phyloP scores from a whole-genome alignment of 495 filamentous ascomycete genomes.

The Penicillium longicatenatum region DNA sequence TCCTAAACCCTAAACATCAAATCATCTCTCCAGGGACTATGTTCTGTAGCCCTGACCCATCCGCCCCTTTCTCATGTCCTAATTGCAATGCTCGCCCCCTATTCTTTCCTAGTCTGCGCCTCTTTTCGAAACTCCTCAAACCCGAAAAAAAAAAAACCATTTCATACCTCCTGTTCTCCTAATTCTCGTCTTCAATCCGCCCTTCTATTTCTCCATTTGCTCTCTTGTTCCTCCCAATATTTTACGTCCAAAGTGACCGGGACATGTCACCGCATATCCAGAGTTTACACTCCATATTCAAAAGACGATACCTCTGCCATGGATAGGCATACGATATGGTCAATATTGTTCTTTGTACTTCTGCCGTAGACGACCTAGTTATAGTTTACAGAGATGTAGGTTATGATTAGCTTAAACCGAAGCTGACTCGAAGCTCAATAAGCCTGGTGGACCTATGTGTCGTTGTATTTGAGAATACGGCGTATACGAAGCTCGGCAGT shows the following conservation, averaged over 20 bases:
- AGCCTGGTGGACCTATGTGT: too few relatives aligned
- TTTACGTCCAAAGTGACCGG: slow-evolving; percentile 17
- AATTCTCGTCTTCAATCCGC: slow-evolving; percentile 16
- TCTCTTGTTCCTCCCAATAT: slow-evolving; percentile 18
- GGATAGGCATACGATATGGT: slow-evolving; percentile 17
- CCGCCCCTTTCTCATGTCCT: slow-evolving; percentile 6
- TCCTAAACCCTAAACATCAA: slow-evolving; percentile 6
- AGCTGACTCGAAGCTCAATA: too few relatives aligned
- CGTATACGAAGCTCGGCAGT: too few relatives aligned
- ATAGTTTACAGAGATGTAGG: too few relatives aligned
- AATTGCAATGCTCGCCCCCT: slow-evolving; percentile 7
- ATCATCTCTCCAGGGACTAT: slow-evolving; percentile 1
- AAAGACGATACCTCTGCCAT: slow-evolving; percentile 16
- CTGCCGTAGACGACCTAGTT: too few relatives aligned
- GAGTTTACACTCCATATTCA: slow-evolving; percentile 18
- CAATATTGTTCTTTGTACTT: background rate
- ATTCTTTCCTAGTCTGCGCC: slow-evolving; percentile 7
- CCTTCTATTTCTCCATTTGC: slow-evolving; percentile 16
- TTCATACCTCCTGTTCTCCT: slow-evolving; percentile 19
- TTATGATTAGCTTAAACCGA: too few relatives aligned
- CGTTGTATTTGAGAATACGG: too few relatives aligned
- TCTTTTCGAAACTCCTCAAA: slow-evolving; percentile 12
- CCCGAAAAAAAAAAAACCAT: slow-evolving; percentile 24
- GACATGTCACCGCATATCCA: slow-evolving; percentile 18
- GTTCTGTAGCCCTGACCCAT: background rate